Base-by-base conservation (phyloP, 305 asterid genomes). In the Fraxinus sp. region DNA sequence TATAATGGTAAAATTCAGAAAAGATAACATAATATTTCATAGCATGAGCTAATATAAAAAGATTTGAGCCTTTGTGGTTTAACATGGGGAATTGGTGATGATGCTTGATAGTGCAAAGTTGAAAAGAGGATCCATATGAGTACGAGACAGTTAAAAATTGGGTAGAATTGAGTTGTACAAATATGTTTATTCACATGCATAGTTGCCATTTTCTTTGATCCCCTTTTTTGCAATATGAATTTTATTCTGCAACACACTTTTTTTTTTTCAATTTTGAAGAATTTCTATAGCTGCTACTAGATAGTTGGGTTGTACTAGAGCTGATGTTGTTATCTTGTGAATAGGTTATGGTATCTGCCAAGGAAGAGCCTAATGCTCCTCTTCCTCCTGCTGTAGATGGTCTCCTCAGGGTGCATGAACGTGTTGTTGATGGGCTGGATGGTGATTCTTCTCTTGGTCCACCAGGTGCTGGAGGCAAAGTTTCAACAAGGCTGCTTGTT, bases 361-460 rank as follows among this genome's bases (percentile, higher is more conserved):
- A 91, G 89, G 99, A 96, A 86, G 99, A 94, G 80, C 99, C 97
- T 32, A 95, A 89, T 81, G 74, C 89, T 81, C 86, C 94, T 87
- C 96, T 91, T 85, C 99, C 99, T 79, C 99, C 99, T 83, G 99
- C 99, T 80, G 86, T 96, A 59, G 97, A 93, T 80, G 99, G 97
- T 87, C 95, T 96, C 86, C 98, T 96, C 79, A 92, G 88, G 87
- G 96, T 96, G 81, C 99, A 91, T 84, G 87, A 84, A 86, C 97
- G 97, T 81, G 94, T 92, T 85, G 90, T 93, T 85, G 98, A 94
- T 82, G 99, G 98, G 83, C 91, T 96, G 85, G 97, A 92, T 26
- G 86, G 84, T 82, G 97, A 94, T 70, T 87, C 95, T 76, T 84
- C 94, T 83, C 90, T 88, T 64, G 92, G 93, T 83, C 87, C 92